Evolutionary conservation across 495 filamentous ascomycete species (phyloP), one percentile per base, ranked within the genome.

Genomic region (Daldinia loculata): DNA sequence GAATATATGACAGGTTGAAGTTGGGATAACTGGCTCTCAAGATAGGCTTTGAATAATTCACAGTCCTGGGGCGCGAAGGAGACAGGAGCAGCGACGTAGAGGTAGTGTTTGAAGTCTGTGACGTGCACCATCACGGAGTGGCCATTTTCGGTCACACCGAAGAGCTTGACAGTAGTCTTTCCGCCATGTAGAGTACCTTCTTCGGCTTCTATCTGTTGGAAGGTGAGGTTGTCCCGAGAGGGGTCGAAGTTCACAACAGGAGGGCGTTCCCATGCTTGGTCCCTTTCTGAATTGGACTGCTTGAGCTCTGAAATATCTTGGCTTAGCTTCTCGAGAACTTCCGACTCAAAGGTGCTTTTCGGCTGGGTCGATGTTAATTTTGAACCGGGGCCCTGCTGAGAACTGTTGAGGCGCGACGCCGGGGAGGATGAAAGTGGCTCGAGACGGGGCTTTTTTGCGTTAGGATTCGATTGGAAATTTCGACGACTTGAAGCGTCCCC

Each of bases 91-190:
- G 93, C 90, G 52, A 98, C 89, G 74, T 97, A 99, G 56, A 99
- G 87, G 74, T 99, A 99, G 78, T 98, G 95, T 65, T 92, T 89
- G 79, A 99, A 99, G 76, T 92, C 93, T 6, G 92, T 97, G 63
- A 99, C 93, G 79, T 99, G 94, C 17, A 99, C 85, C 65, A 98
- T 84, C 8, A 97, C 95, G 1, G 95, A 98, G 80, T 99, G 92
- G 67, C 95, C 95, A 48, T 85, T 80, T 83, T 95, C 92, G n/a
- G 95, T 98, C n/a, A 98, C 93, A 72, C 95, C 95, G 78, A 98
- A 99, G 14, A 99, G 86, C 79, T 93, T 93, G 65, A 98, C 85
- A 0, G 92, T 88, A 1, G 91, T 83, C 74, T 86, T 89, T 17
- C 91, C 92, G 66, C 90, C 89, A 77, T 85, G 74, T 6, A 97